These are phyloP conservation scores for Fusarium gaditjirri DNA, from an alignment of 2,329 filamentous ascomycete species.

Conservation along the genomic window DNA sequence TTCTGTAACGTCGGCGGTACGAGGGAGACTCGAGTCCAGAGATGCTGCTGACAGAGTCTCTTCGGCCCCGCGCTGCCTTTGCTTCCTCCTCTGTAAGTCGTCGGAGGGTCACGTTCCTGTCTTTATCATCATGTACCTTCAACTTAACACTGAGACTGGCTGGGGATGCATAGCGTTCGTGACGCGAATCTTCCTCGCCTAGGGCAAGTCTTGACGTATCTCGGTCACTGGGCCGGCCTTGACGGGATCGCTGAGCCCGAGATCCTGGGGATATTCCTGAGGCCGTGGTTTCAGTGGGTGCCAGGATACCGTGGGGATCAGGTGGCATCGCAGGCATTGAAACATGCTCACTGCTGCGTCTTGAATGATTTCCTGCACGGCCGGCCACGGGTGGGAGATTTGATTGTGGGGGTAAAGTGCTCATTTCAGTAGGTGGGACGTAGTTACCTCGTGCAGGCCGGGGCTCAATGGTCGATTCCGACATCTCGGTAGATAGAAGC, in stretches of 20 bases:
- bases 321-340: constrained; percentile 66
- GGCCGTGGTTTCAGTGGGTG: constrained; percentile 44
- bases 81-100: constrained; percentile 71
- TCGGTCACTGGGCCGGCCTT: constrained; percentile 56
- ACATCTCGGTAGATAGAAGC: constrained; percentile 48
- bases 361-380: constrained; percentile 52
- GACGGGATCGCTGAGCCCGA: constrained; percentile 56
- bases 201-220: constrained; percentile 56
- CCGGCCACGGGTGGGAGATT: constrained; percentile 35
- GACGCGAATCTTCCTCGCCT: constrained; percentile 52
- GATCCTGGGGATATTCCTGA: constrained; percentile 48
- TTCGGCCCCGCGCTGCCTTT: constrained; percentile 56
- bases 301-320: constrained; percentile 59
- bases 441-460: constrained; percentile 45
- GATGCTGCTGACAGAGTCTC: constrained; percentile 65
- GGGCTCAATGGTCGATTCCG: constrained; percentile 51
- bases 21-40: constrained; percentile 66
- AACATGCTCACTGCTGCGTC: constrained; percentile 52
- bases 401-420: constrained; percentile 34
- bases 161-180: constrained; percentile 54
- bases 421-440: constrained; percentile 38
- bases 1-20: constrained; percentile 62
- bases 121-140: constrained; percentile 68
- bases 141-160: constrained; percentile 67
- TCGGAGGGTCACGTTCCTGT: constrained; percentile 70